Evolutionary conservation across 768 basidiomycete genomes (phyloP).

Genomic region (Asterophora lycoperdoides): DNA sequence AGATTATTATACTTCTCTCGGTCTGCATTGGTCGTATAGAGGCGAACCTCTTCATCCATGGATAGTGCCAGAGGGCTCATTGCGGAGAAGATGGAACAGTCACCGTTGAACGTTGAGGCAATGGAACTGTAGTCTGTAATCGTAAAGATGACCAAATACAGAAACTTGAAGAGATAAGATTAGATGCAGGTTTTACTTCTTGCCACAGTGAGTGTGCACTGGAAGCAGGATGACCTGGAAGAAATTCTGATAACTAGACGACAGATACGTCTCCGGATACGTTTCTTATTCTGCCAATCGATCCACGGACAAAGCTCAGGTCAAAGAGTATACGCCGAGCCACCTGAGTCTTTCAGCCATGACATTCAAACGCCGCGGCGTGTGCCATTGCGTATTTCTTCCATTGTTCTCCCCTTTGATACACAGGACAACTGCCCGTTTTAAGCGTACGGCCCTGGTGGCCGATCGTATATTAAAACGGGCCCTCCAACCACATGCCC

Average conservation of each 20-base stretch:
- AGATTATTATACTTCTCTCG: slow-evolving; percentile 85
- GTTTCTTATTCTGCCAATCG: too few relatives aligned
- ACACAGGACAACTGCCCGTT: background rate
- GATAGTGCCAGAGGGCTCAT: slow-evolving; percentile 28
- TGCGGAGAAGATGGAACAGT: background rate
- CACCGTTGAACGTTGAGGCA: too few relatives aligned
- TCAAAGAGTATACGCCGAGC: too few relatives aligned
- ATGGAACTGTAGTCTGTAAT: too few relatives aligned
- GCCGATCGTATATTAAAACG: slow-evolving; percentile 12
- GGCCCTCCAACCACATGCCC: slow-evolving; percentile 7
- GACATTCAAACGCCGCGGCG: slow-evolving; percentile 10
- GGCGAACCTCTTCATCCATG: slow-evolving; percentile 88
- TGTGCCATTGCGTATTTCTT: background rate
- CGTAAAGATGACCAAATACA: too few relatives aligned
- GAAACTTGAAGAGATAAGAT: slow-evolving; percentile 5
- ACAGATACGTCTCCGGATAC: too few relatives aligned
- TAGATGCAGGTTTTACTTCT: background rate
- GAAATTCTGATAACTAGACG: background rate
- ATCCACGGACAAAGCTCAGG: too few relatives aligned
- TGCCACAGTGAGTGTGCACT: background rate
- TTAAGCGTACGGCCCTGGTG: slow-evolving; percentile 9
- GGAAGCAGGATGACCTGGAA: too few relatives aligned
- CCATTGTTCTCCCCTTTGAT: slow-evolving; percentile 13
- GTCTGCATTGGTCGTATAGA: slow-evolving; percentile 84
- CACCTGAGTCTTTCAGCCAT: background rate